Conservation (phyloP, 805 yeast species). For the Saccharomyces paradoxus region DNA sequence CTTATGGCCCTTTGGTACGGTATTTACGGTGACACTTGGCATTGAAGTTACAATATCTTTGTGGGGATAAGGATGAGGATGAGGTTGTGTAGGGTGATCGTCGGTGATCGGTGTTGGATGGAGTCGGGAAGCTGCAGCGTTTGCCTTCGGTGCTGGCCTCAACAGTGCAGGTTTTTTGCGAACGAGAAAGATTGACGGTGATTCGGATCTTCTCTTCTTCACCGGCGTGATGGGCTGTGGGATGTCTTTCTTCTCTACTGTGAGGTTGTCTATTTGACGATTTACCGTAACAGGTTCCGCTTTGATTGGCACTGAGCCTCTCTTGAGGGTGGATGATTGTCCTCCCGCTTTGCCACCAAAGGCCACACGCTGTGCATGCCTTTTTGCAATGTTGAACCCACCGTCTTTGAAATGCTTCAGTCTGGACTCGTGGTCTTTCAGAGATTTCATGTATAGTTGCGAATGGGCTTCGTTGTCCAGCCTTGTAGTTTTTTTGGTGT, state of each 20-base stretch:
- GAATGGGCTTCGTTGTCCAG: slow-evolving; percentile 6
- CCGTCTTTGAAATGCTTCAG: slow-evolving; percentile 16
- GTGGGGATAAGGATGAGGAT: background rate
- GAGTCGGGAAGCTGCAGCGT: background rate
- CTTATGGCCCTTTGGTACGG: slow-evolving; percentile 1
- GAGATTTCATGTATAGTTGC: slow-evolving; percentile 13
- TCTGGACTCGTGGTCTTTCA: slow-evolving; percentile 15
- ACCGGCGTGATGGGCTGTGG: background rate
- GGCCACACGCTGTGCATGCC: slow-evolving; percentile 22
- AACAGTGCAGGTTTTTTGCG: slow-evolving; percentile 10
- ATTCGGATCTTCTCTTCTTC: slow-evolving; percentile 10
- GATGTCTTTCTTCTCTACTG: background rate
- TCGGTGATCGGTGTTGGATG: background rate
- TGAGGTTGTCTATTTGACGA: background rate
- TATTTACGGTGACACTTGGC: background rate
- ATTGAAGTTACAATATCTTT: background rate
- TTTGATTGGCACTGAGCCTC: too few species aligned
- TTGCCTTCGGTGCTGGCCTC: background rate
- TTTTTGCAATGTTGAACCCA: slow-evolving; percentile 9
- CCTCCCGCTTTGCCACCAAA: slow-evolving; percentile 28
- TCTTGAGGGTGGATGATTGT: background rate
- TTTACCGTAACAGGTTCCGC: background rate
- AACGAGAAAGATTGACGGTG: slow-evolving; percentile 16
- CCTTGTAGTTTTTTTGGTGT: slow-evolving; percentile 1
- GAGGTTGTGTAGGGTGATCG: background rate